Conservation (phyloP, 257 asterid genomes). For the Penstemon davidsonii region DNA sequence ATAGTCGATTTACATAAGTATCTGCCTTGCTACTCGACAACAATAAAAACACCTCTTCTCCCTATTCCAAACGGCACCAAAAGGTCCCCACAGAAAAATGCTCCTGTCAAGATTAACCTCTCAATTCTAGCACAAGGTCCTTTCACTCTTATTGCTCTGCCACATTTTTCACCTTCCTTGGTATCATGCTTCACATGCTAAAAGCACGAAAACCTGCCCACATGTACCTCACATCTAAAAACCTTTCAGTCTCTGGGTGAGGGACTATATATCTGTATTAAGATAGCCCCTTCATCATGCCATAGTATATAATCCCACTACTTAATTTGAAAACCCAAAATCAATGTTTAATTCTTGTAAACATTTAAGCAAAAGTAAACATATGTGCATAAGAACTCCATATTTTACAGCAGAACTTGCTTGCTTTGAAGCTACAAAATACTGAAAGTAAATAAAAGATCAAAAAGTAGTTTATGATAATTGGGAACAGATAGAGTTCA, state of each 20-base stretch:
- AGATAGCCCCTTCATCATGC: neutral
- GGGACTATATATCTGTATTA: neutral
- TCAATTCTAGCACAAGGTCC: constrained; percentile 6
- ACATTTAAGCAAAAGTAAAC: neutral
- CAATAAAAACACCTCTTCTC: neutral
- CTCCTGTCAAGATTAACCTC: neutral
- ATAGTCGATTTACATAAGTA: neutral
- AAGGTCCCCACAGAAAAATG: constrained; percentile 8
- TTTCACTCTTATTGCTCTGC: neutral
- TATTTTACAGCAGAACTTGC: neutral
- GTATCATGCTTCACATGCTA: too few species aligned
- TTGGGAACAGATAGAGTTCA: constrained; percentile 20
- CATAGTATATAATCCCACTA: neutral
- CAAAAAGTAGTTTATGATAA: constrained; percentile 13
- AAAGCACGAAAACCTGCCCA: too few species aligned
- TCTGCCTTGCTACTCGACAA: neutral
- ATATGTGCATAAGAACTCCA: neutral
- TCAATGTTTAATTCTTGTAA: neutral
- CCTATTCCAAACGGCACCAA: neutral
- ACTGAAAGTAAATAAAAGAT: neutral
- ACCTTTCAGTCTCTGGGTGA: neutral
- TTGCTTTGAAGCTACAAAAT: neutral
- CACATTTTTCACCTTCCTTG: neutral
- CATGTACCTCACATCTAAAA: neutral
- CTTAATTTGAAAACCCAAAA: neutral